These are phyloP conservation scores for Lomentospora prolificans DNA, from an alignment of 2,329 filamentous ascomycete species.

Conservation along the genomic window DNA sequence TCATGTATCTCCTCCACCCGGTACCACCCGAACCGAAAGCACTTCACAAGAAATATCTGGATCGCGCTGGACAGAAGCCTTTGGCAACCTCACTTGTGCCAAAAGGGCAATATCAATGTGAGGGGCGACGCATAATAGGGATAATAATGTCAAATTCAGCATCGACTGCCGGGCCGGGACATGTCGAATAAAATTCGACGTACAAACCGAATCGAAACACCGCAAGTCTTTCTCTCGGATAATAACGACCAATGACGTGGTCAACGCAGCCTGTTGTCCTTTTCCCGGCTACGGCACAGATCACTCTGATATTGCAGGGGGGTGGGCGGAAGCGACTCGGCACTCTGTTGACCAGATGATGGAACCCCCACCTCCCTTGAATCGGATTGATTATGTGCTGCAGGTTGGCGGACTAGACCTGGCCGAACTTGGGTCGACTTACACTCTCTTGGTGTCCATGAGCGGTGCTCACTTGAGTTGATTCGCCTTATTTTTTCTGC, in stretches of 20 bases:
- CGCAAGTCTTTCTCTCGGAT: neutral
- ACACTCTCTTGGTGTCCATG: neutral
- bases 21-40: neutral
- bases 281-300: neutral
- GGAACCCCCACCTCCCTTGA: neutral
- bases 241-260: slow-evolving; percentile 1
- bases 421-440: neutral
- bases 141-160: neutral
- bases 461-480: neutral
- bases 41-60: neutral
- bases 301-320: neutral
- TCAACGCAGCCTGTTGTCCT: neutral
- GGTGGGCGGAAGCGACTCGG: neutral
- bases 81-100: neutral
- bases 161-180: neutral
- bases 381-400: neutral
- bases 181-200: neutral
- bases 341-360: neutral
- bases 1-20: neutral
- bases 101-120: neutral
- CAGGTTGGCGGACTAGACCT: neutral
- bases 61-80: neutral
- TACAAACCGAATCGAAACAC: neutral
- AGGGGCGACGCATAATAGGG: slow-evolving; percentile 1
- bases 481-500: neutral